Percentiles rank a stretch among this genome's conserved stretches.
These are phyloP conservation scores for Miscanthus lutarioriparius DNA, from an alignment of 176 grass and related monocot genomes.

Conservation along the genomic window DNA sequence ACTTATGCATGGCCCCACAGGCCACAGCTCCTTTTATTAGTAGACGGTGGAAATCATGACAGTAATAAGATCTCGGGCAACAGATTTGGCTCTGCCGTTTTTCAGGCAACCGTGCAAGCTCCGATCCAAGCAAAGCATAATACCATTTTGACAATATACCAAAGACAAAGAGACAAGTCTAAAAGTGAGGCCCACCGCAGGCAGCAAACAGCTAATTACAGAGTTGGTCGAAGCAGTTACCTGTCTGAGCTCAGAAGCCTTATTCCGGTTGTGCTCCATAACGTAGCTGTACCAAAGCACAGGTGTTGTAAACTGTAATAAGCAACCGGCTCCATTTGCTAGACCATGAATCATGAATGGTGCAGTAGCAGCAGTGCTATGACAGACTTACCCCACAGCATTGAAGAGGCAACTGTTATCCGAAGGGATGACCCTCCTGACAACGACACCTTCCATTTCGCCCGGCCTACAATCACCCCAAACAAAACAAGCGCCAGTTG, in stretches of 20 bases:
- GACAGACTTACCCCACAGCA: constrained; percentile 57
- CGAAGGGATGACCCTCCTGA: constrained; percentile 88
- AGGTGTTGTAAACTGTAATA: constrained; percentile 4
- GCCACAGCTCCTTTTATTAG: background rate
- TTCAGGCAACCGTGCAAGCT: constrained; percentile 1
- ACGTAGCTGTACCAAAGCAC: constrained; percentile 55
- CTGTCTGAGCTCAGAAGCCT: constrained; percentile 86
- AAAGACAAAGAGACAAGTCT: background rate
- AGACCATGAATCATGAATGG: background rate
- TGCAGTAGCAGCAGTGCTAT: background rate
- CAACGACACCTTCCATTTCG: constrained; percentile 77
- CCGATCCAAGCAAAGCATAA: background rate
- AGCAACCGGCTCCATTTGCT: background rate
- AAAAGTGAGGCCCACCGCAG: background rate
- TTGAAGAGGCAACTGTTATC: constrained; percentile 99
- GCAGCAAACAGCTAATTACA: background rate
- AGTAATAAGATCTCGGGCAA: background rate
- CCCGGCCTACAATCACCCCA: constrained; percentile 20
- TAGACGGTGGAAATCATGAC: background rate
- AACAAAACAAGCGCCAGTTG: constrained; percentile 13
- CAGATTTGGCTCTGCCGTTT: background rate
- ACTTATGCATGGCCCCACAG: background rate
- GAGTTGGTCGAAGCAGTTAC: constrained; percentile 33
- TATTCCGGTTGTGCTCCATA: constrained; percentile 78
- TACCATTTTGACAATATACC: background rate